A percentile compares a stretch with the other conserved stretches of the same genome.
Conservation (phyloP, 176 grass and related monocot genomes). For the Carex myosuroides region DNA sequence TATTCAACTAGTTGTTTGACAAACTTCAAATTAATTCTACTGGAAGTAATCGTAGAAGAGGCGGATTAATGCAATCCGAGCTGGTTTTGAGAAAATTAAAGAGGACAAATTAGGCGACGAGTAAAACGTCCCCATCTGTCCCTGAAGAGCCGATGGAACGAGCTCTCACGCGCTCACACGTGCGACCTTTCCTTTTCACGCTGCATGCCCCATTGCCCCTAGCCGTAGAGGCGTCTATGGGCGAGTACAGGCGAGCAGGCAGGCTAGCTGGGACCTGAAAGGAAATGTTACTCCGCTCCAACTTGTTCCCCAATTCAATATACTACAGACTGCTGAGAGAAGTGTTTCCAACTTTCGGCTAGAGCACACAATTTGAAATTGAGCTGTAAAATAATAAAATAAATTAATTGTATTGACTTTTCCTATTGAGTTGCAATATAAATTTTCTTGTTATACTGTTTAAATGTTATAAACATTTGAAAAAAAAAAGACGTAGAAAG, state of each 20-base stretch:
- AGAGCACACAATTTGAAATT: background rate
- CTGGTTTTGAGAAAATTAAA: background rate
- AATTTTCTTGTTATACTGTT: no score
- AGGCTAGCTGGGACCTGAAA: background rate
- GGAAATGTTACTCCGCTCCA: background rate
- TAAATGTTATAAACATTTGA: no score
- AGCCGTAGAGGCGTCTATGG: no score
- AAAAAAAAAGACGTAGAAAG: no score
- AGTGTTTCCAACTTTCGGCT: no score
- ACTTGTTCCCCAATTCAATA: background rate
- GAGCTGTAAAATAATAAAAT: background rate
- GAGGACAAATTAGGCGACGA: background rate
- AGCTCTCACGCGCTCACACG: background rate
- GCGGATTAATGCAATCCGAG: background rate
- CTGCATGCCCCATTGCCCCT: background rate
- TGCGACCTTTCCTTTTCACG: background rate
- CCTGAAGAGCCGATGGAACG: conserved; percentile 2
- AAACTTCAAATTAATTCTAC: background rate
- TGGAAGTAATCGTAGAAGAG: background rate
- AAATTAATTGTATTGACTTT: no score
- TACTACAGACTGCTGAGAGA: no score
- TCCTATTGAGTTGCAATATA: no score
- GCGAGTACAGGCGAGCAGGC: no score
- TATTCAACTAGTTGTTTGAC: no score
- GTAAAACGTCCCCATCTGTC: background rate